A percentile compares a stretch with the other conserved stretches of the same genome.
phyloP scores from a whole-genome alignment of 495 filamentous ascomycete genomes.

The Xylaria sp. region DNA sequence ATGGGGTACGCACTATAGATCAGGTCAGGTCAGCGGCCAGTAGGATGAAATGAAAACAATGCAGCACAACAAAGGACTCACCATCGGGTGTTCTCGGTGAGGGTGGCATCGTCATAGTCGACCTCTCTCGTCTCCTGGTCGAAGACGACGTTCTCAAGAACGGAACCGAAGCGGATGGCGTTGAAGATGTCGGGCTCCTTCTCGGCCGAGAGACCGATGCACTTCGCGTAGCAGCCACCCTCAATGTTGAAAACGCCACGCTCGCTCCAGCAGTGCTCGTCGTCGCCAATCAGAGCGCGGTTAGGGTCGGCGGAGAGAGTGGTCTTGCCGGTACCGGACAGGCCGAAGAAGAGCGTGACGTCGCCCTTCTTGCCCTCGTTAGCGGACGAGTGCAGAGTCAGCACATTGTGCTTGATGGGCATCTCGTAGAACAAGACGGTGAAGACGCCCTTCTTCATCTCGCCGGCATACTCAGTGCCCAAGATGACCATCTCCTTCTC shows the following conservation, averaged over 20 bases:
- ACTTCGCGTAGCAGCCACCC: conserved; percentile 99
- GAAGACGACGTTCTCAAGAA: conserved; percentile 98
- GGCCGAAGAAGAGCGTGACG: conserved; percentile 98
- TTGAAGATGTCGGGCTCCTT: conserved; percentile 99
- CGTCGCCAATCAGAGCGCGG: conserved; percentile 94
- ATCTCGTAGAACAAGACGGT: conserved; percentile 99
- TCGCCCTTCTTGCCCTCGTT: conserved; percentile 89
- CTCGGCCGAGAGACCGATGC: conserved; percentile 95
- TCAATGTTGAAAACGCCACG: conserved; percentile 98
- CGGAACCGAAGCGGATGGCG: conserved; percentile 95
- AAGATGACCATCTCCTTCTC: conserved; percentile 93
- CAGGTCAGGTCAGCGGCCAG: conserved; percentile 18
- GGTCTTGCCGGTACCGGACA: conserved; percentile 98
- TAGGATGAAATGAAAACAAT: not conserved
- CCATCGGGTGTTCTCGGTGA: conserved; percentile 98
- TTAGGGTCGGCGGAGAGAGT: conserved; percentile 97
- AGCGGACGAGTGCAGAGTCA: conserved; percentile 94
- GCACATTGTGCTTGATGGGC: conserved; percentile 98
- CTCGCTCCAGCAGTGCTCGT: conserved; percentile 99
- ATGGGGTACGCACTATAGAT: conserved; percentile 86
- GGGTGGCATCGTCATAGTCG: conserved; percentile 91
- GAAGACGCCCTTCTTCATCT: conserved; percentile 99
- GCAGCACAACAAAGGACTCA: conserved; percentile 35
- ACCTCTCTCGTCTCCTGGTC: conserved; percentile 87
- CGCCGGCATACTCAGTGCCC: conserved; percentile 97